phyloP scores from a whole-genome alignment of 1,284 basidiomycete species.

The Athelia sp. region DNA sequence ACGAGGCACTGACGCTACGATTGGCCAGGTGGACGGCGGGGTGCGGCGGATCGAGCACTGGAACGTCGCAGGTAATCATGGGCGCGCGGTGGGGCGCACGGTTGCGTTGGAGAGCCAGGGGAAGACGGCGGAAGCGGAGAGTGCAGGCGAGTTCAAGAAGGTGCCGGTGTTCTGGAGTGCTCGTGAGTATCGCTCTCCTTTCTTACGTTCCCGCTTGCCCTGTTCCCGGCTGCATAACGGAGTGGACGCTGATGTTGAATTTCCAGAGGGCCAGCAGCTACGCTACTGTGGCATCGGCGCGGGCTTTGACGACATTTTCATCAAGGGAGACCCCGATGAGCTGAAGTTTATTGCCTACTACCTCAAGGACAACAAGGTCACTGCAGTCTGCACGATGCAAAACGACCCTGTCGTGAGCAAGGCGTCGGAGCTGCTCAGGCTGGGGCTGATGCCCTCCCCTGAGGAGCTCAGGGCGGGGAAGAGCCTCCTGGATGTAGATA shows the following conservation, averaged over 20 bases:
- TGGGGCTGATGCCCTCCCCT: slow-evolving; percentile 78
- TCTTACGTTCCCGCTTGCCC: neutral
- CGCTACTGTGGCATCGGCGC: slow-evolving; percentile 77
- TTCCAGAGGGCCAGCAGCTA: slow-evolving; percentile 66
- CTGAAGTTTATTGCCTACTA: slow-evolving; percentile 92
- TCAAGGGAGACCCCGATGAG: slow-evolving; percentile 75
- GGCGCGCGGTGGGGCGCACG: slow-evolving; percentile 75
- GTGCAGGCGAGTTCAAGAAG: slow-evolving; percentile 66
- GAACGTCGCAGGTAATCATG: slow-evolving; percentile 86
- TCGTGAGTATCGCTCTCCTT: slow-evolving; percentile 39
- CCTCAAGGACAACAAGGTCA: slow-evolving; percentile 68
- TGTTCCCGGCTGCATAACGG: no score
- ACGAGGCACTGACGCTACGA: slow-evolving; percentile 88
- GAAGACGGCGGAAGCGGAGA: slow-evolving; percentile 32
- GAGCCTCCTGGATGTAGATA: slow-evolving; percentile 11
- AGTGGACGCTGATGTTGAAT: neutral
- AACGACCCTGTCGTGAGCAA: slow-evolving; percentile 80
- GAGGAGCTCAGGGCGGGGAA: slow-evolving; percentile 68
- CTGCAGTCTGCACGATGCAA: slow-evolving; percentile 85
- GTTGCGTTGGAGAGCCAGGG: slow-evolving; percentile 30
- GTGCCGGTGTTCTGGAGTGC: slow-evolving; percentile 89
- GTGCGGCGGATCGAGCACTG: slow-evolving; percentile 82
- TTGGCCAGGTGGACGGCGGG: slow-evolving; percentile 61
- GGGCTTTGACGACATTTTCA: slow-evolving; percentile 68
- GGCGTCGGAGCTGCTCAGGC: slow-evolving; percentile 74